Evolutionary conservation across 1,284 basidiomycete genomes (phyloP).

Genomic region (Leccinum variabile): DNA sequence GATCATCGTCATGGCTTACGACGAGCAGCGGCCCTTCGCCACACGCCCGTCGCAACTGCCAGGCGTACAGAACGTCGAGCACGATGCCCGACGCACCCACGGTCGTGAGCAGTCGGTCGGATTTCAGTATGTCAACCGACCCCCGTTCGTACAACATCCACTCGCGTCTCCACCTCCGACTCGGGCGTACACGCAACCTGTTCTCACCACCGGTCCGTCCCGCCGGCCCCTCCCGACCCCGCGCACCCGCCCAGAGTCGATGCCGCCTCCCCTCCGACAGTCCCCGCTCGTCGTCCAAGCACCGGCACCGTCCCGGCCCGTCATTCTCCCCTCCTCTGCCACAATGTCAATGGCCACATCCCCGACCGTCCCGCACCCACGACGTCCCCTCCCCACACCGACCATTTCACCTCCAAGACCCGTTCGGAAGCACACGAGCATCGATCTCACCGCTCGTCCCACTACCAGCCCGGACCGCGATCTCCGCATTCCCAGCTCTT

Average conservation of each 20-base stretch:
- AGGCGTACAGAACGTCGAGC: conserved; percentile 9
- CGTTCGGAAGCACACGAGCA: conserved; percentile 23
- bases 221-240: conserved; percentile 34
- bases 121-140: conserved; percentile 23
- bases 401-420: conserved; percentile 3
- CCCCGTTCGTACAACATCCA: conserved; percentile 1
- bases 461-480: conserved; percentile 20
- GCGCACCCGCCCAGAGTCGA: conserved; percentile 34
- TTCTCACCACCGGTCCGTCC: conserved; percentile 20
- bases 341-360: conserved; percentile 14
- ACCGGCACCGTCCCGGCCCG: conserved; percentile 34
- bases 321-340: conserved; percentile 26
- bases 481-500: conserved; percentile 28
- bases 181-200: conserved; percentile 9
- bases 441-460: conserved; percentile 26
- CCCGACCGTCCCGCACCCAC: conserved; percentile 20
- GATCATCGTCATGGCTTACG: conserved; percentile 18
- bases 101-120: conserved; percentile 18
- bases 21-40: conserved; percentile 22
- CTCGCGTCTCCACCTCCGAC: conserved; percentile 9
- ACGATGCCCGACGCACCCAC: conserved; percentile 12
- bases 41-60: conserved; percentile 9
- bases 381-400: conserved; percentile 33
- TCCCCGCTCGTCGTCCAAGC: conserved; percentile 32
- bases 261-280: conserved; percentile 27